Evolutionary conservation across 1,139 yeast species (phyloP).

Genomic region (Arxiozyma slooffiae): DNA sequence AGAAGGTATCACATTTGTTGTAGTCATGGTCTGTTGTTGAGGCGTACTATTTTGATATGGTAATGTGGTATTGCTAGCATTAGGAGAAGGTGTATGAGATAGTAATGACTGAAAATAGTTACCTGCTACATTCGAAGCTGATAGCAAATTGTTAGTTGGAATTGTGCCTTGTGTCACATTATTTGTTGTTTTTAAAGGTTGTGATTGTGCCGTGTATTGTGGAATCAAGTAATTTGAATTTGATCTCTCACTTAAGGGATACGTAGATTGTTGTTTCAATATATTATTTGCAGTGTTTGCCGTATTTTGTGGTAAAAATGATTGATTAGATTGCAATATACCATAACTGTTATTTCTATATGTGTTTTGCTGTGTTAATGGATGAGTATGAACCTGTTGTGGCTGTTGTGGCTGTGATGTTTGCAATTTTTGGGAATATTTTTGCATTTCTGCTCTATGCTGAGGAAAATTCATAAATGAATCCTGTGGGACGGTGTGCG

Average conservation of each 20-base stretch:
- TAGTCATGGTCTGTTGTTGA: background rate
- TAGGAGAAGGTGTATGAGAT: slow-evolving; percentile 22
- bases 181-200: slow-evolving; percentile 5
- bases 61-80: slow-evolving; percentile 14
- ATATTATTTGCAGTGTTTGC: background rate
- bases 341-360: background rate
- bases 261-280: background rate
- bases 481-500: background rate
- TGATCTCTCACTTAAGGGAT: background rate
- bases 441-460: background rate
- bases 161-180: background rate
- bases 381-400: slow-evolving; percentile 5
- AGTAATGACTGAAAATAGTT: slow-evolving; percentile 22
- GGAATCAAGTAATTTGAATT: slow-evolving; percentile 8
- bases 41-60: slow-evolving; percentile 5
- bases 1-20: background rate
- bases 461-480: slow-evolving; percentile 11
- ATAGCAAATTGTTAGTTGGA: background rate
- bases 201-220: slow-evolving; percentile 8
- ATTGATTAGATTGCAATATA: background rate
- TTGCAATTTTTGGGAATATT: background rate
- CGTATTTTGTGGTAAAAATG: slow-evolving; percentile 4
- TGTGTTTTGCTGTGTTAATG: slow-evolving; percentile 1
- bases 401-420: background rate
- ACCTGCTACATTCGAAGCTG: slow-evolving; percentile 16